These are phyloP conservation scores for Penicillium sclerotigenum DNA, from an alignment of 2,329 filamentous ascomycete genomes.

Conservation along the genomic window DNA sequence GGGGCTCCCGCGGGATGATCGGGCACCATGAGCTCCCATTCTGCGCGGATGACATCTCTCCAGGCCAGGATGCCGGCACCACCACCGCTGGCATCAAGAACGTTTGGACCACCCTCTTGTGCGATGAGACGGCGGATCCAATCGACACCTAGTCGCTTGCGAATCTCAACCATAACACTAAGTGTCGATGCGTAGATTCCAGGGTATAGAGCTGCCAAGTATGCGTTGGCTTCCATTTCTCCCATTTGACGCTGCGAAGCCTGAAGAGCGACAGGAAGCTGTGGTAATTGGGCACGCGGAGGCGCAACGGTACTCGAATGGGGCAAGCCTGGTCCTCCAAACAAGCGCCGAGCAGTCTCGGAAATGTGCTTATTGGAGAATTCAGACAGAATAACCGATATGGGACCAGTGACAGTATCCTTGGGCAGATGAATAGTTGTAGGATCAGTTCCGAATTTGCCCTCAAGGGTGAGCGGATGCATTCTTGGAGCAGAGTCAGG, in stretches of 20 bases:
- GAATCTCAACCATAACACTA: slow-evolving; percentile 57
- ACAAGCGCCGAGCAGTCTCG: slow-evolving; percentile 66
- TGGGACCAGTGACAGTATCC: slow-evolving; percentile 65
- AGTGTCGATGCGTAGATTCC: slow-evolving; percentile 58
- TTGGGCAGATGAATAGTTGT: slow-evolving; percentile 72
- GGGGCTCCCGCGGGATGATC: slow-evolving; percentile 40
- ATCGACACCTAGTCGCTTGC: slow-evolving; percentile 56
- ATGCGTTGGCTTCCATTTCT: slow-evolving; percentile 60
- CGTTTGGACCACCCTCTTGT: slow-evolving; percentile 55
- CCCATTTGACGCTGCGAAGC: slow-evolving; percentile 57
- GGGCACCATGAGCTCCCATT: slow-evolving; percentile 69
- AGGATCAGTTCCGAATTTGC: slow-evolving; percentile 71
- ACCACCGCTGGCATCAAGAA: slow-evolving; percentile 61
- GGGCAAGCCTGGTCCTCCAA: slow-evolving; percentile 74
- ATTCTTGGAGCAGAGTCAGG: slow-evolving; percentile 52
- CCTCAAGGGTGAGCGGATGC: slow-evolving; percentile 71
- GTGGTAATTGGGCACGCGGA: slow-evolving; percentile 48
- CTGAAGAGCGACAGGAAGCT: slow-evolving; percentile 57
- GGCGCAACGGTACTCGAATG: slow-evolving; percentile 70
- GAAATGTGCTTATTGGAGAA: slow-evolving; percentile 72
- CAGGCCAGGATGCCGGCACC: slow-evolving; percentile 62
- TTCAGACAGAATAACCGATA: slow-evolving; percentile 64
- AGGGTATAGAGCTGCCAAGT: slow-evolving; percentile 58
- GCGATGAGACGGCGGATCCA: slow-evolving; percentile 58
- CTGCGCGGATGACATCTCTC: slow-evolving; percentile 70